Conservation (phyloP, 2,329 filamentous ascomycete genomes). For the Clonostachys rhizophaga region DNA sequence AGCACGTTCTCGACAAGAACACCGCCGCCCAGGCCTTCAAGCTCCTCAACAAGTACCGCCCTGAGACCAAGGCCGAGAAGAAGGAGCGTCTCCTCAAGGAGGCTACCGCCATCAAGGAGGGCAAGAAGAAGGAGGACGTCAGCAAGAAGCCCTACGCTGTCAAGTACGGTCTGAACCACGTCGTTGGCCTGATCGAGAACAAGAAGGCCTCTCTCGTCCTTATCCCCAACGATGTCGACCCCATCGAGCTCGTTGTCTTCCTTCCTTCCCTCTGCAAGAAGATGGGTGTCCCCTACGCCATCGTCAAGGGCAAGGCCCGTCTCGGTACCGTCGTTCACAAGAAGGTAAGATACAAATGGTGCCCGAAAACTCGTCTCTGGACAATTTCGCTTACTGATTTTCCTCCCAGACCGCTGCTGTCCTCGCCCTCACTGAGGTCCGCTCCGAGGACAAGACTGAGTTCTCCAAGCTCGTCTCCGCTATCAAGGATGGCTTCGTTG, state of each 20-base stretch:
- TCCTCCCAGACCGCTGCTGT: slow-evolving; percentile 78
- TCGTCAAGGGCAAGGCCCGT: slow-evolving; percentile 99
- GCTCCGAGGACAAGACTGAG: slow-evolving; percentile 97
- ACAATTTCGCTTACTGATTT: background rate
- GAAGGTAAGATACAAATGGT: slow-evolving; percentile 60
- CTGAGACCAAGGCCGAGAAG: slow-evolving; percentile 99
- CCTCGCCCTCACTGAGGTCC: slow-evolving; percentile 92
- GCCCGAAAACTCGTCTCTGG: background rate
- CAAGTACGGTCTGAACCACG: slow-evolving; percentile 99
- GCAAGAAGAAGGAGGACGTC: slow-evolving; percentile 99
- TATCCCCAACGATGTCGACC: slow-evolving; percentile 99
- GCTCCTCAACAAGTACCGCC: slow-evolving; percentile 99
- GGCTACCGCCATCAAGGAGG: slow-evolving; percentile 94
- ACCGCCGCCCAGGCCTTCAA: slow-evolving; percentile 96
- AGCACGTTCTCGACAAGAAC: slow-evolving; percentile 94
- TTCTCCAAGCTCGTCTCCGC: slow-evolving; percentile 93
- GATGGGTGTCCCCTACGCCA: slow-evolving; percentile 99
- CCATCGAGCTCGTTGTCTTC: slow-evolving; percentile 99
- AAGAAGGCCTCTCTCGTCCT: slow-evolving; percentile 99
- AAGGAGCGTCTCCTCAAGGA: slow-evolving; percentile 99
- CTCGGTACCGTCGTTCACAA: slow-evolving; percentile 99
- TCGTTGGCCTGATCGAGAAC: slow-evolving; percentile 95
- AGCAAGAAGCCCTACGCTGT: slow-evolving; percentile 99
- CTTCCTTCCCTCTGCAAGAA: slow-evolving; percentile 98
- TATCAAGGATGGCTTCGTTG: slow-evolving; percentile 96